Evolutionary conservation across 2,329 filamentous ascomycete species (phyloP), one percentile per base, ranked within the genome.

Genomic region (Paecilomyces niveus): DNA sequence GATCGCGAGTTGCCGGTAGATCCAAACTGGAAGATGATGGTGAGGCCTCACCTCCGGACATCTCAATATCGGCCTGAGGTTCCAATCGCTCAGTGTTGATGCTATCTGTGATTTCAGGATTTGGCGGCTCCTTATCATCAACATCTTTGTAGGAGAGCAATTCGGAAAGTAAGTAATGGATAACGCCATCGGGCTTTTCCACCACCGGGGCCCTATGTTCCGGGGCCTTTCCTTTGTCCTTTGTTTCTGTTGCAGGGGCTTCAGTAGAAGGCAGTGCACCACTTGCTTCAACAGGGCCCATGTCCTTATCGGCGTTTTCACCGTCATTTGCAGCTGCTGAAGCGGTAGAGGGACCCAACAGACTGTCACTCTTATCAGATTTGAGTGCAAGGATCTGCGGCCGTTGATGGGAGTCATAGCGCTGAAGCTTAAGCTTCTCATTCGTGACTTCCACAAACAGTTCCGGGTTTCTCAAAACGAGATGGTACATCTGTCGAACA

Each of bases 121-220:
- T 45, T 11, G 77, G 60, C 11, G 82, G 73, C 59, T 92, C 88
- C 67, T 89, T 92, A 68, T 97, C 93, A 39, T 96, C 90, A 4
- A 96, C 91, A 70, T 96, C 92, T 67, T 89, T 89, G 75, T 96
- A 97, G 55, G 90, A 92, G 58, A 97, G 81, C 53, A 99, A 80
- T 72, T 99, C 94, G 59, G 90, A 95, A 3, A 99, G 85, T 22
- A 99, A 81, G 74, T 96, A 99, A 68, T 97, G 91, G 59, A 99
- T 88, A 3, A 99, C 91, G 3, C 94, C 94, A 72, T 97, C 94
- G 0, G 93, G 91, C 62, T 94, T 92, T 72, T 97, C 92, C 5
- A 97, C 86, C 11, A 92, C 82, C 1, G 94, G 93, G 8, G 89
- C 81, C 74, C 95, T 97, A 49, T 85, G 75, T 60, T 97, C 92